phyloP scores from a whole-genome alignment of 2,329 filamentous ascomycete species.

The Neonectria punicea region DNA sequence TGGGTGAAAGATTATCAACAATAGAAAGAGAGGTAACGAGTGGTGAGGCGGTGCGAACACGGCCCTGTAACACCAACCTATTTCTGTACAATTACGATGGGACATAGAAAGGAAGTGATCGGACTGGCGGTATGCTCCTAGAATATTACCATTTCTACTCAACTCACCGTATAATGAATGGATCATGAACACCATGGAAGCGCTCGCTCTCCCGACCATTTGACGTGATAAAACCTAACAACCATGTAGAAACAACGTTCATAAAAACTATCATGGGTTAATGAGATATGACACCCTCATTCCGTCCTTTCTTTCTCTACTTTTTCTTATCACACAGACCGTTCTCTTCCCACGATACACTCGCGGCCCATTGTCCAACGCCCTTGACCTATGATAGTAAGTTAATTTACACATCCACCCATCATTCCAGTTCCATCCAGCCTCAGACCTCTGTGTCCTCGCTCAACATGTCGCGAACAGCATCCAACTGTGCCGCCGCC shows the following conservation, averaged over 20 bases:
- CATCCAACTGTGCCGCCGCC: conserved; percentile 75
- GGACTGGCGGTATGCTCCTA: conserved; percentile 16
- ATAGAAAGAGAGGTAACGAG: conserved; percentile 20
- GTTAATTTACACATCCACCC: conserved; percentile 37
- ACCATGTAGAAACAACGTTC: not conserved
- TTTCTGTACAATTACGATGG: conserved; percentile 41
- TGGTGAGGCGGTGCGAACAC: conserved; percentile 25
- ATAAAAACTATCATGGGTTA: conserved; percentile 6
- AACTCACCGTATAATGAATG: not conserved
- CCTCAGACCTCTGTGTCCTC: conserved; percentile 58
- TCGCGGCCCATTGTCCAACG: conserved; percentile 38
- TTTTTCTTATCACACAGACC: conserved; percentile 23
- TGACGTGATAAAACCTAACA: not conserved
- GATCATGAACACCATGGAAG: not conserved
- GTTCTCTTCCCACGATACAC: conserved; percentile 36
- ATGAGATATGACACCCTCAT: conserved; percentile 7
- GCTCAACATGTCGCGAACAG: conserved; percentile 64
- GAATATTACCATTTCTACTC: conserved; percentile 30
- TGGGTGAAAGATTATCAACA: conserved; percentile 14
- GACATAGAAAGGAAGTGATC: conserved; percentile 26
- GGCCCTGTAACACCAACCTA: conserved; percentile 34
- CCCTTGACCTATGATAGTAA: conserved; percentile 37
- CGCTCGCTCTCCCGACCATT: not conserved
- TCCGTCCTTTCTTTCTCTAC: conserved; percentile 11
- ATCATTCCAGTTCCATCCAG: conserved; percentile 27